Percentiles rank a stretch among this genome's conserved stretches.
phyloP scores from a whole-genome alignment of 2,329 filamentous ascomycete species.

The Furcasterigmium furcatum region DNA sequence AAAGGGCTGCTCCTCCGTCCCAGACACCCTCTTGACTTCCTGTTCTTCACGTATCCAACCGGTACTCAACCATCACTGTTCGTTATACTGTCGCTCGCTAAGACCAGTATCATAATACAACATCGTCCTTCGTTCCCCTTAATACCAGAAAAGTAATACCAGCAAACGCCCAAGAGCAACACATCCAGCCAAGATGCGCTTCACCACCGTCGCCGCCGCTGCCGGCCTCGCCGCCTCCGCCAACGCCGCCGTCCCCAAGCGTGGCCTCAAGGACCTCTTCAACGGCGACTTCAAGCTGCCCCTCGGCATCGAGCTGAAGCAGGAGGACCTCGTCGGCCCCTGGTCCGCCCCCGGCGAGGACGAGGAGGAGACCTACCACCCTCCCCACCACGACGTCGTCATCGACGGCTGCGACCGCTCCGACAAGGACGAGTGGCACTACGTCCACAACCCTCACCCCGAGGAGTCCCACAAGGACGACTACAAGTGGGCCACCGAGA shows the following conservation, averaged over 20 bases:
- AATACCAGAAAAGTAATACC: background rate
- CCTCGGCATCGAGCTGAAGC: conserved; percentile 12
- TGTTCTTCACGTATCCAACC: background rate
- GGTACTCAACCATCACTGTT: conserved; percentile 2
- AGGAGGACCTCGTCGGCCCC: conserved; percentile 15
- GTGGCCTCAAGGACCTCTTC: conserved; percentile 4
- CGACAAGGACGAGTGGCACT: conserved; percentile 28
- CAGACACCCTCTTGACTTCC: background rate
- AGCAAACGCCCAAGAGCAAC: background rate
- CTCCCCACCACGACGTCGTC: conserved; percentile 27
- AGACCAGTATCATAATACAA: conserved; percentile 3
- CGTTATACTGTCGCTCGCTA: conserved; percentile 14
- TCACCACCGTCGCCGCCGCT: conserved; percentile 9
- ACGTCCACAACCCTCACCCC: conserved; percentile 27
- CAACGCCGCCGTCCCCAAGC: conserved; percentile 3
- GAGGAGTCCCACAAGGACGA: conserved; percentile 11
- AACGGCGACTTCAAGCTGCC: conserved; percentile 15
- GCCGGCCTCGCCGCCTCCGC: conserved; percentile 12
- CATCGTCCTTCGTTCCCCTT: conserved; percentile 1
- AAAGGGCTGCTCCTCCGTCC: background rate
- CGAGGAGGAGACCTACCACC: conserved; percentile 30
- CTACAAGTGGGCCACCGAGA: conserved; percentile 36
- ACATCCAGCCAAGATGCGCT: conserved; percentile 11
- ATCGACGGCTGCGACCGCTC: conserved; percentile 32
- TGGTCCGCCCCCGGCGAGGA: conserved; percentile 16